phyloP scores from a whole-genome alignment of 257 asterid species.

The Lithospermum erythrorhizon region DNA sequence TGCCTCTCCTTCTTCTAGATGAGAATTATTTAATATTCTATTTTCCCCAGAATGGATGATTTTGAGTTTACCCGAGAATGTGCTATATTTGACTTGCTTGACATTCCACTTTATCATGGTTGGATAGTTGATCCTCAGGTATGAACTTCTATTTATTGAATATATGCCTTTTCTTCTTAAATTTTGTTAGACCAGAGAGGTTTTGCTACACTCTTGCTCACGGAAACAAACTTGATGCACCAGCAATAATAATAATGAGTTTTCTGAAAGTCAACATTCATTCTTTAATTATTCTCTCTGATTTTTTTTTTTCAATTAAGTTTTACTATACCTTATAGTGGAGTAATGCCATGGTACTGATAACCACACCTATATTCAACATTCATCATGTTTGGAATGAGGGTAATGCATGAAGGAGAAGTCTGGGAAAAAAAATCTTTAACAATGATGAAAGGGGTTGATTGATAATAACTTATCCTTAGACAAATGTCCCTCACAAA shows the following conservation, averaged over 20 bases:
- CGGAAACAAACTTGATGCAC: conserved; percentile 3
- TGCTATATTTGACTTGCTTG: conserved; percentile 91
- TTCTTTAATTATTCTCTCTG: neutral
- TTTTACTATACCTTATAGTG: too few species aligned
- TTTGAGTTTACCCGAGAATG: conserved; percentile 96
- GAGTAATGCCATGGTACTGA: too few species aligned
- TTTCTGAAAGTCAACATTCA: conserved; percentile 56
- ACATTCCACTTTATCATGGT: conserved; percentile 96
- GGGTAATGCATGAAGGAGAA: too few species aligned
- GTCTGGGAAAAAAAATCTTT: too few species aligned
- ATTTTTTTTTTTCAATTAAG: neutral
- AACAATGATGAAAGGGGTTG: too few species aligned
- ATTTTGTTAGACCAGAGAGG: neutral
- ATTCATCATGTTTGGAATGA: too few species aligned
- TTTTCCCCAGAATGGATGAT: conserved; percentile 66
- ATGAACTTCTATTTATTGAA: conserved; percentile 13
- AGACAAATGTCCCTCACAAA: too few species aligned
- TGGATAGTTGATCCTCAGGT: conserved; percentile 99
- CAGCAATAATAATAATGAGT: conserved; percentile 72
- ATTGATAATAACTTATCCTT: too few species aligned
- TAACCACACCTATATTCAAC: too few species aligned
- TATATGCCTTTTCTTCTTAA: neutral
- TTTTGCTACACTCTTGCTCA: neutral
- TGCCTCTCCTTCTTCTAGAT: conserved; percentile 9
- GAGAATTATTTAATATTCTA: conserved; percentile 3